Evolutionary conservation across 1,139 yeast genomes (phyloP).

Genomic region (Pichia kudriavzevii): DNA sequence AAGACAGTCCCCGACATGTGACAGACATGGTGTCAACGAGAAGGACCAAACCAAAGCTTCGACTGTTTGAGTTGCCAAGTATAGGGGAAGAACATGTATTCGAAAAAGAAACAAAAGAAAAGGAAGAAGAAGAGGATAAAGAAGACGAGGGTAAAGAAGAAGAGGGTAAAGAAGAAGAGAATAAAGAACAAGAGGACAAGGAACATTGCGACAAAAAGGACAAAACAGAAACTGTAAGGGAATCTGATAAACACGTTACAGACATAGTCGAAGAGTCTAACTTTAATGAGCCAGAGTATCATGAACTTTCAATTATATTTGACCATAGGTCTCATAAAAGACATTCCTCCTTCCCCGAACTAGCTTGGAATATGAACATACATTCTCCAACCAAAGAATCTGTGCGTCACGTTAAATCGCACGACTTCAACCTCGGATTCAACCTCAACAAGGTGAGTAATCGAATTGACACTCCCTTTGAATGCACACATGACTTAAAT

Average conservation of each 20-base stretch:
- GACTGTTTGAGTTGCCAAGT: slow-evolving; percentile 11
- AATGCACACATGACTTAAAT: too few species aligned
- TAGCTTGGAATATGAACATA: too few species aligned
- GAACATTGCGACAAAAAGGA: too few species aligned
- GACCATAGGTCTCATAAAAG: slow-evolving; percentile 12
- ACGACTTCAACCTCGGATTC: too few species aligned
- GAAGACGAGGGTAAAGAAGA: not conserved
- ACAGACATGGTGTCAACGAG: slow-evolving; percentile 1
- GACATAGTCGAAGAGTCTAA: too few species aligned
- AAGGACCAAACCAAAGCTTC: slow-evolving; percentile 4
- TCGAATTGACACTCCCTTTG: too few species aligned
- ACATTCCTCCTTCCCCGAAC: slow-evolving; percentile 21
- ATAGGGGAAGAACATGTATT: slow-evolving; percentile 10
- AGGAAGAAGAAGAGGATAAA: not conserved
- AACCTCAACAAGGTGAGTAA: too few species aligned
- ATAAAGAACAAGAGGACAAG: not conserved
- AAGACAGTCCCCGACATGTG: not conserved
- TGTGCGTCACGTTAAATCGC: slow-evolving; percentile 25
- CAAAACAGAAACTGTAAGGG: too few species aligned
- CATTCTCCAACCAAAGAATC: slow-evolving; percentile 5
- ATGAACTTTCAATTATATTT: not conserved
- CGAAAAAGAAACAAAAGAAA: not conserved
- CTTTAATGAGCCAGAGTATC: too few species aligned
- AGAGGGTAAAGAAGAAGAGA: not conserved
- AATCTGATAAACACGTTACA: too few species aligned